phyloP scores from a whole-genome alignment of 352 stramenopile species.

The Plasmopara viticola region DNA sequence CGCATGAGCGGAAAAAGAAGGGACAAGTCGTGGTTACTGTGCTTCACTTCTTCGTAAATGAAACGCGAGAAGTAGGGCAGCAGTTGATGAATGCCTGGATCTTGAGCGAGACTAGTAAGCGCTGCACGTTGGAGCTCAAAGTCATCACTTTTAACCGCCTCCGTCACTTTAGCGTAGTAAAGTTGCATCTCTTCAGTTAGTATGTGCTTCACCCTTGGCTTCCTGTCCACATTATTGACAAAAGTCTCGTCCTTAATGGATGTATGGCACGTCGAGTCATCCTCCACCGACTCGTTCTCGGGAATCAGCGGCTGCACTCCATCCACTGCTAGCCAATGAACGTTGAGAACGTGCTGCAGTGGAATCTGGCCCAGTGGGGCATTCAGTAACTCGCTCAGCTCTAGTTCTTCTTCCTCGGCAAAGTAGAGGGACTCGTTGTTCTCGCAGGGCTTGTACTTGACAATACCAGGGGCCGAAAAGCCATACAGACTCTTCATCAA shows the following conservation, averaged over 20 bases:
- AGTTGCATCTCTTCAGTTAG: constrained; percentile 87
- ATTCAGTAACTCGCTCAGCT: constrained; percentile 65
- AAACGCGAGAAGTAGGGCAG: constrained; percentile 87
- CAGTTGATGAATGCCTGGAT: constrained; percentile 86
- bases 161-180: constrained; percentile 86
- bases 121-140: constrained; percentile 67
- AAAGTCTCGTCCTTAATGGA: constrained; percentile 77
- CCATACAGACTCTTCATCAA: constrained; percentile 57
- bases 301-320: constrained; percentile 77
- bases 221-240: constrained; percentile 58
- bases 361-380: constrained; percentile 66
- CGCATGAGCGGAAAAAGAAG: constrained; percentile 84
- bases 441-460: constrained; percentile 58
- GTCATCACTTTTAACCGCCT: constrained; percentile 72
- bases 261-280: constrained; percentile 59
- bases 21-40: constrained; percentile 72
- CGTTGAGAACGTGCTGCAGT: constrained; percentile 58
- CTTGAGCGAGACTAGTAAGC: constrained; percentile 68
- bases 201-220: constrained; percentile 80
- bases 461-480: constrained; percentile 44
- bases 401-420: constrained; percentile 66
- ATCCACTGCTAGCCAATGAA: constrained; percentile 82
- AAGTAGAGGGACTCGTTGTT: constrained; percentile 59
- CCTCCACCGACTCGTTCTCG: constrained; percentile 75
- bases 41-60: constrained; percentile 84